Evolutionary conservation across 2,329 filamentous ascomycete species (phyloP), one percentile per base, ranked within the genome.

Genomic region (Neoscytalidium dimidiatum): DNA sequence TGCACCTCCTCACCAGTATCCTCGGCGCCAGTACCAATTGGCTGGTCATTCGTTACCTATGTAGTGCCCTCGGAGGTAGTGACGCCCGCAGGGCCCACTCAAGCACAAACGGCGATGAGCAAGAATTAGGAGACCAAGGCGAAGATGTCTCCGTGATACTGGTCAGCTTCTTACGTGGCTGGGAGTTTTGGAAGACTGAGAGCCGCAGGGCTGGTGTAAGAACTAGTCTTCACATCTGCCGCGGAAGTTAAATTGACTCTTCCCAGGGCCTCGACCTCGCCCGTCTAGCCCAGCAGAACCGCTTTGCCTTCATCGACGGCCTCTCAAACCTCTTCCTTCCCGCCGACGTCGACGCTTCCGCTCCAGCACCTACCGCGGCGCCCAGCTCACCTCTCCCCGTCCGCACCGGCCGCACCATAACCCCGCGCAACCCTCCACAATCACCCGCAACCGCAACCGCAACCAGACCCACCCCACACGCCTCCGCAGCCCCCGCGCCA

Each of bases 91-190:
- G 51, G 6, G 43, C 52, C 11, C 38, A 38, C 4, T 62, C 63
- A 64, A 67, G 51, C 67, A 65, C 38, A 28, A 26, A 60, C 43
- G 64, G 73, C 31, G 72, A 78, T 71, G 73, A 68, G 71, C 79
- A 76, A 28, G 81, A 57, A 85, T 46, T 7, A 29, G 46, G 8
- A 14, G 69, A 62, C 52, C 29, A 14, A 33, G 69, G 71, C 17
- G 68, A 68, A 11, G 72, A 71, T 29, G 69, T 69, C 9, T 76
- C 75, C 19, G 77, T 97, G 0, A 82, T 97, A 3, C 82, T 97
- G 3, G 88, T 95, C 65, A 96, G 91, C 79, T 97, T 95, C 78
- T 80, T 96, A 78, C 85, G 92, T 66, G 90, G 94, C 71, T 86
- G 85, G 68, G 81, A 85, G 1, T 96, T 96, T 74, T 97, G 93